phyloP scores from a whole-genome alignment of 2,329 filamentous ascomycete genomes.

The Aureobasidium sp. region DNA sequence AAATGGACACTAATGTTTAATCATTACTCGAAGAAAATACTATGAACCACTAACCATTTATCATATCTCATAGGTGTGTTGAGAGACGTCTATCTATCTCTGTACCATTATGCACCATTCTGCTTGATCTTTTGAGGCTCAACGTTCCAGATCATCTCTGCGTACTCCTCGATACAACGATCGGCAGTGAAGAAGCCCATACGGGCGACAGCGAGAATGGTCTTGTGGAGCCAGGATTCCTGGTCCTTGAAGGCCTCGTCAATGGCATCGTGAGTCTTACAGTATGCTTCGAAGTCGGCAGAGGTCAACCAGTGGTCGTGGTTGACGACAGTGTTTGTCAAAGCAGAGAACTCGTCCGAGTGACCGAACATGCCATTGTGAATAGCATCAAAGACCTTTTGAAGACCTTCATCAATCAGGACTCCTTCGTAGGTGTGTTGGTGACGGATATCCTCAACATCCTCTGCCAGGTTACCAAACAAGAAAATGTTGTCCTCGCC shows the following conservation, averaged over 20 bases:
- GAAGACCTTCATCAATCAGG: constrained; percentile 67
- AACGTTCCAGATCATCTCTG: constrained; percentile 93
- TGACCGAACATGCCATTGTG: constrained; percentile 75
- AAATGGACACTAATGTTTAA: not conserved
- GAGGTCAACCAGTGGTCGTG: constrained; percentile 98
- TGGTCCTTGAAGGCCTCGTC: constrained; percentile 89
- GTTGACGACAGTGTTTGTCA: constrained; percentile 78
- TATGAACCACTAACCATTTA: not conserved
- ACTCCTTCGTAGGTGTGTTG: constrained; percentile 77
- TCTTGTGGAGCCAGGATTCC: constrained; percentile 87
- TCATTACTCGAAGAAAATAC: not conserved
- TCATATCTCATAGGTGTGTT: not conserved
- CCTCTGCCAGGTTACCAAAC: constrained; percentile 90
- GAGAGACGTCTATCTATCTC: not conserved
- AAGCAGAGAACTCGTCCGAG: constrained; percentile 66
- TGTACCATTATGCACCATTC: constrained; percentile 14
- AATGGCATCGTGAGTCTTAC: constrained; percentile 83
- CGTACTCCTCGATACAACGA: constrained; percentile 94
- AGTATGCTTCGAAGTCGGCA: constrained; percentile 93
- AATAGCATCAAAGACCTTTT: constrained; percentile 78
- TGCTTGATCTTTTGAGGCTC: constrained; percentile 59
- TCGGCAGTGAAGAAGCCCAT: constrained; percentile 99
- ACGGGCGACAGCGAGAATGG: constrained; percentile 75
- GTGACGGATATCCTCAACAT: constrained; percentile 93
- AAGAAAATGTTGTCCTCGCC: constrained; percentile 97